Conservation (phyloP, 2,329 filamentous ascomycete species). For the Fusarium agapanthi region DNA sequence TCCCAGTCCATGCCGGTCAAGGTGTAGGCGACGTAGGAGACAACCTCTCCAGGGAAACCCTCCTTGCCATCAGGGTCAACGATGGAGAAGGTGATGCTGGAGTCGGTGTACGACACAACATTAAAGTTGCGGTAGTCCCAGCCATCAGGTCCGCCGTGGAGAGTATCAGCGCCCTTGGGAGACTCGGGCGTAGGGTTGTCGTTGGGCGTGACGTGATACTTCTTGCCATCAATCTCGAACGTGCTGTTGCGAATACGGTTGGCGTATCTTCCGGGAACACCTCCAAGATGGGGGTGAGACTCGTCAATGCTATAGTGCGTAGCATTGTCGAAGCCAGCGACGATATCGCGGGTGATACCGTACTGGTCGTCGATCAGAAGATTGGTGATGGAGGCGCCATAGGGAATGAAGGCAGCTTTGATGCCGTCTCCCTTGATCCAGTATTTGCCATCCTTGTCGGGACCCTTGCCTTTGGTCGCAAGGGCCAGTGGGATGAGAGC, state of each 20-base stretch:
- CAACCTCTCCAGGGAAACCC: constrained; percentile 81
- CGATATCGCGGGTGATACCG: constrained; percentile 74
- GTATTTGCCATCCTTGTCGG: constrained; percentile 73
- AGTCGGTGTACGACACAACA: constrained; percentile 71
- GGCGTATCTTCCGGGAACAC: constrained; percentile 79
- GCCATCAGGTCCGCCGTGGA: constrained; percentile 75
- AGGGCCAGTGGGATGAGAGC: constrained; percentile 22
- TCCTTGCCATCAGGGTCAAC: constrained; percentile 77
- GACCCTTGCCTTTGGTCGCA: constrained; percentile 42
- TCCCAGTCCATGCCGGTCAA: constrained; percentile 73
- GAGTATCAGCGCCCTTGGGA: constrained; percentile 67
- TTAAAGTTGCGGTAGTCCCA: constrained; percentile 85
- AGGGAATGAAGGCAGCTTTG: constrained; percentile 74
- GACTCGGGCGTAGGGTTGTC: constrained; percentile 63
- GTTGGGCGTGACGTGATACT: constrained; percentile 69
- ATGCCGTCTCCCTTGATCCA: constrained; percentile 74
- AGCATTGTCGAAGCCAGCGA: constrained; percentile 80
- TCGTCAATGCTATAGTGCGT: constrained; percentile 71
- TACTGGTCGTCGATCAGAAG: constrained; percentile 75
- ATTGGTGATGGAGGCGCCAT: constrained; percentile 78
- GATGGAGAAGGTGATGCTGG: constrained; percentile 79
- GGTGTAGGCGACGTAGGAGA: constrained; percentile 78
- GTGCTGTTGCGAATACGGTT: constrained; percentile 83
- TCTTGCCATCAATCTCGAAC: constrained; percentile 71
- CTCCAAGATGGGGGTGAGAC: constrained; percentile 75